phyloP scores from a whole-genome alignment of 805 yeast species.

The Candida namnaoensis region DNA sequence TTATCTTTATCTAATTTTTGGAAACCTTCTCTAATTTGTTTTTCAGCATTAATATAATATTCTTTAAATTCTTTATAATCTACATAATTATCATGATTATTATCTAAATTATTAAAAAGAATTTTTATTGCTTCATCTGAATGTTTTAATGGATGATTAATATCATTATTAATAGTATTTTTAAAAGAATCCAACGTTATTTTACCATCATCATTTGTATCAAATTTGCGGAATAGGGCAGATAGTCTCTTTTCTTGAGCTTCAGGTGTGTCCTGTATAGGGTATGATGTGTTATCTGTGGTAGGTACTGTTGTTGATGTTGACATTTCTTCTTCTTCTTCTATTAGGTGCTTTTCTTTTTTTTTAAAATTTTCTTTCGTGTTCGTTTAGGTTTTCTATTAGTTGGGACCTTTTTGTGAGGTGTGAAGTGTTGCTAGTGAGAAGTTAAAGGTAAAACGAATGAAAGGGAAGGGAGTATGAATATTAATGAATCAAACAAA shows the following conservation, averaged over 20 bases:
- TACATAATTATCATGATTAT: constrained; percentile 44
- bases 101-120: constrained; percentile 52
- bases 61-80: constrained; percentile 60
- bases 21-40: constrained; percentile 64
- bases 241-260: neutral
- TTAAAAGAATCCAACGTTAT: constrained; percentile 25
- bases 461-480: too few species aligned
- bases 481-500: too few species aligned
- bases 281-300: too few species aligned
- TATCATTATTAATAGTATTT: constrained; percentile 11
- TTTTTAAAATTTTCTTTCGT: too few species aligned
- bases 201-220: constrained; percentile 34
- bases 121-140: constrained; percentile 49
- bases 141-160: constrained; percentile 55
- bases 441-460: too few species aligned
- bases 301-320: constrained; percentile 19
- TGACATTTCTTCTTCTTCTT: constrained; percentile 29
- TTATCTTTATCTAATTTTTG: constrained; percentile 57
- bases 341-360: too few species aligned
- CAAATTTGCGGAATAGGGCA: constrained; percentile 6
- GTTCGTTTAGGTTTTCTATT: too few species aligned
- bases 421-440: too few species aligned
- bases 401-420: too few species aligned
- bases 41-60: constrained; percentile 61
- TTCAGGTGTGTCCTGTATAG: neutral